phyloP scores from a whole-genome alignment of 192 early-diverging fungal genomes.

The Coemansia sp. region DNA sequence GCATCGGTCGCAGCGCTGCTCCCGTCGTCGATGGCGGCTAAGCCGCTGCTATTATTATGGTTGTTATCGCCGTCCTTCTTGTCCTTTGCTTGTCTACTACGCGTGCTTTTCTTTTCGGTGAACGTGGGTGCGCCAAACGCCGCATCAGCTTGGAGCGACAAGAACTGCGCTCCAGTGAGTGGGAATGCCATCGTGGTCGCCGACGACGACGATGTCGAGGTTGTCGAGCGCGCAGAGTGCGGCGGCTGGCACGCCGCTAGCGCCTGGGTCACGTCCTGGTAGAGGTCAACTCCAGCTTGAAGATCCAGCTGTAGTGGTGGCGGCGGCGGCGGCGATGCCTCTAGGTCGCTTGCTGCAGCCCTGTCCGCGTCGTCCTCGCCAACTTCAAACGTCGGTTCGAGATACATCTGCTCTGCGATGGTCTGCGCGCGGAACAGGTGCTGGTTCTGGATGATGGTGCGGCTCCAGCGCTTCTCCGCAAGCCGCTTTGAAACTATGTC shows the following conservation, averaged over 20 bases:
- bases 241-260: constrained; percentile 40
- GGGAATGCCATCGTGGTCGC: constrained; percentile 10
- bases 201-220: constrained; percentile 19
- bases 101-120: background rate
- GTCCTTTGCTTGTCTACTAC: background rate
- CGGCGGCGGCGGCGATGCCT: constrained; percentile 12
- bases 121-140: constrained; percentile 1
- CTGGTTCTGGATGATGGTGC: constrained; percentile 51
- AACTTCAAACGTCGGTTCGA: background rate
- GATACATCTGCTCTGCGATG: constrained; percentile 10
- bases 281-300: constrained; percentile 39
- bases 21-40: constrained; percentile 1
- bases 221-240: constrained; percentile 26
- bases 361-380: background rate
- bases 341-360: background rate
- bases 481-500: constrained; percentile 38
- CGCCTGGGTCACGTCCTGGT: constrained; percentile 44
- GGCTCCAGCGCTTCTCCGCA: constrained; percentile 50
- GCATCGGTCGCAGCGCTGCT: background rate
- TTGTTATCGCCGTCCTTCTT: background rate
- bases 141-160: background rate
- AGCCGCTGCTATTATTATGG: background rate
- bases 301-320: constrained; percentile 42
- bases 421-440: constrained; percentile 34
- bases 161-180: background rate